These are phyloP conservation scores for Myriosclerotinia curreyana DNA, from an alignment of 2,329 filamentous ascomycete genomes.

Conservation along the genomic window DNA sequence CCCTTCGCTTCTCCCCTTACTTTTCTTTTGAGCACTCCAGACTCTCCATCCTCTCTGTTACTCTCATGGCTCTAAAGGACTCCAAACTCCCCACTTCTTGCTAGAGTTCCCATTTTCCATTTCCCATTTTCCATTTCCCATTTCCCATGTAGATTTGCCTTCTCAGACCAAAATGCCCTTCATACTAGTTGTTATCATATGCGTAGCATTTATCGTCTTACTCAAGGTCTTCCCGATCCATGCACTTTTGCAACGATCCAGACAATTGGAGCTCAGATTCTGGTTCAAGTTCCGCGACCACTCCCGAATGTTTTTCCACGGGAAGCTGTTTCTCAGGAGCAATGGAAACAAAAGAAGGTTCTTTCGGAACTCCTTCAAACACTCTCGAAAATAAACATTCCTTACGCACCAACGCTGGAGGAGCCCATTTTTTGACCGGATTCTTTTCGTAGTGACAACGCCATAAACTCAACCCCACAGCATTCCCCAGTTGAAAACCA, in stretches of 20 bases:
- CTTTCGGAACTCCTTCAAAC: not conserved
- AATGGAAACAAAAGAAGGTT: constrained; percentile 10
- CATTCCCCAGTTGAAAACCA: not conserved
- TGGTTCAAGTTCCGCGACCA: not conserved
- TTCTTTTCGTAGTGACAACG: not conserved
- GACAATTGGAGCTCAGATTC: not conserved
- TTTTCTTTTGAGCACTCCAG: not conserved
- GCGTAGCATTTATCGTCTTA: too few relatives aligned
- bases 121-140: too few relatives aligned
- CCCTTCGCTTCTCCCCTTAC: not conserved
- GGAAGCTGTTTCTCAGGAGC: not conserved
- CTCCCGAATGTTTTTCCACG: not conserved
- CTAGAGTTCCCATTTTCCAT: not conserved
- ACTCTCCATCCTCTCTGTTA: not conserved
- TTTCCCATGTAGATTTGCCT: not conserved
- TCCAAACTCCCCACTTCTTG: not conserved
- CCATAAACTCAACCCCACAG: constrained; percentile 2
- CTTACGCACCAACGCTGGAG: not conserved
- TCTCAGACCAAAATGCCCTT: not conserved
- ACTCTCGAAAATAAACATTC: not conserved
- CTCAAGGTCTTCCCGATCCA: too few relatives aligned
- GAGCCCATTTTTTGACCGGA: not conserved
- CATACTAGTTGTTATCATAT: not conserved
- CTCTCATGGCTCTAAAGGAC: not conserved
- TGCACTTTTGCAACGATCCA: not conserved